Base-by-base conservation (phyloP, 306 rosid species). In the Abrus precatorius region DNA sequence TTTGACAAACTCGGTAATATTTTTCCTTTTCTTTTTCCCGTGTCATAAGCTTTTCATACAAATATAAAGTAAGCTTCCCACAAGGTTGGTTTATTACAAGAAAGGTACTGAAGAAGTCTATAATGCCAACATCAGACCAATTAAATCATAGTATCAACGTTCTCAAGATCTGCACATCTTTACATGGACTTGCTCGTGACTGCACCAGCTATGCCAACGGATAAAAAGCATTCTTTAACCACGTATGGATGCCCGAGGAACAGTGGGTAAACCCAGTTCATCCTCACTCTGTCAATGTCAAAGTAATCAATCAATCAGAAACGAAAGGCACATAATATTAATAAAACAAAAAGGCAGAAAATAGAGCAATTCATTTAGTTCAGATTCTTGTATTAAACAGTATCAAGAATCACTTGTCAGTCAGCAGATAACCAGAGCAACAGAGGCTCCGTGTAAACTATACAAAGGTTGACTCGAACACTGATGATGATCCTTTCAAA, bases 181-280 rank as follows among this genome's bases (percentile, higher is more conserved):
- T 84, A 91, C 91, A 86, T 30, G 83, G 86, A 36, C 75, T 65
- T 61, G 84, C 59, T 78, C 43, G 68, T 70, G 82, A 48, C 57
- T 57, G 69, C 69, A 79, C 72, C 64, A 48, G 74, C 75, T 13
- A 59, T 2, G 61, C 80, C 55, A 34, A 67, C 7, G 44, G 28
- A 44, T 43, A 52, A 30, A 60, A 59, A 30, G 30, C 40, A 50
- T 56, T 79, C 78, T 43, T 82, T 86, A 95, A 78, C 84, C 97
- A 3, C 98, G 97, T 53, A 95, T 20, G 1, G 97, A 78, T 72
- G 99, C 91, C 75, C 91, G 93, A 6, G 99, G 98, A 13, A 91
- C 98, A 50, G 98, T 78, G n/a, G 99, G 98, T 79, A 95, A 92
- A 59, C 97, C 99, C 74, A 91, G 63, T 85, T 95, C 98, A 5